These are phyloP conservation scores for Fragilaria crotonensis DNA, from an alignment of 108 stramenopile species.

Conservation along the genomic window DNA sequence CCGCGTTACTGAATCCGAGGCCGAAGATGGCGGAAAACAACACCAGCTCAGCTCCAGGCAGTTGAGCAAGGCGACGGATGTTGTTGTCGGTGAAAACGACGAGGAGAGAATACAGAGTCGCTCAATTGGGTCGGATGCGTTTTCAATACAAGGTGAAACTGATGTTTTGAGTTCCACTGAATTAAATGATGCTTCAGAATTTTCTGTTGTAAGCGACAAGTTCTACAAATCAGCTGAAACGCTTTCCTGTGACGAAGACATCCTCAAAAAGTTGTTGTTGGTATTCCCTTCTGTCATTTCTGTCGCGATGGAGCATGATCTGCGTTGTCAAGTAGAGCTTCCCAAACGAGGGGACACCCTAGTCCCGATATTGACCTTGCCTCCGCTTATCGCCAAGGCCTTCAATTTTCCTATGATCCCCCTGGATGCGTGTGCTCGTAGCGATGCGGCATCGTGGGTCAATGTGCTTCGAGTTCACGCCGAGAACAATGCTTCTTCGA, in stretches of 20 bases:
- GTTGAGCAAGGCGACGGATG: neutral
- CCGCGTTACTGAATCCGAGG: neutral
- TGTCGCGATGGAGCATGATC: neutral
- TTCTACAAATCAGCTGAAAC: too few relatives aligned
- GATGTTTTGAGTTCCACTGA: neutral
- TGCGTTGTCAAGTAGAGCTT: neutral
- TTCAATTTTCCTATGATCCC: neutral
- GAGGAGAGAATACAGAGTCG: neutral
- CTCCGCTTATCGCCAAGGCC: neutral
- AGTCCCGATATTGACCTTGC: neutral
- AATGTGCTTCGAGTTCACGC: neutral
- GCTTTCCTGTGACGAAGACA: too few relatives aligned
- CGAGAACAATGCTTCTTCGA: neutral
- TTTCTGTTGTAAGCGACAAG: too few relatives aligned
- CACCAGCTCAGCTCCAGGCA: neutral
- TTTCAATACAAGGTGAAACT: neutral
- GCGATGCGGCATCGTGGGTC: neutral
- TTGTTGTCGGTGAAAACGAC: neutral
- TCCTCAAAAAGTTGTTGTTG: neutral
- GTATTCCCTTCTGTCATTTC: neutral
- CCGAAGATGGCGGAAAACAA: neutral
- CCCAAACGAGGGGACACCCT: neutral
- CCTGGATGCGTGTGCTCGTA: neutral
- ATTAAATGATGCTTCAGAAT: neutral
- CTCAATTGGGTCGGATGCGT: neutral